Evolutionary conservation across 2,329 filamentous ascomycete genomes (phyloP), one percentile per base, ranked within the genome.

Genomic region (Pseudocercospora musae): DNA sequence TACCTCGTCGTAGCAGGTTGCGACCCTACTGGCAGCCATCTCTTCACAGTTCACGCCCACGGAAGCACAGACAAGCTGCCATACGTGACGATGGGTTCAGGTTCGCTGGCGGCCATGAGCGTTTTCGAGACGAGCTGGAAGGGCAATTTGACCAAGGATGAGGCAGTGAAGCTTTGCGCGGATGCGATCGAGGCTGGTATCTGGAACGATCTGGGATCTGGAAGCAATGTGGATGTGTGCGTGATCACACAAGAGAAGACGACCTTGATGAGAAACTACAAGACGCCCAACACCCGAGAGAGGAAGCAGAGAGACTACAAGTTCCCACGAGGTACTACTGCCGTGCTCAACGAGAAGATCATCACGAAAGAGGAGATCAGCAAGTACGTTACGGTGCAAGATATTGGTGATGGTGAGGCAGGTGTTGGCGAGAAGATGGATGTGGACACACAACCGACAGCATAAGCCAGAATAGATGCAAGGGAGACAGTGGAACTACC

Each of bases 1-100:
- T 99, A 99, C 80, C 89, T 99, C 62, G 95, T 99, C 69, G 91
- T 99, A 62, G 95, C 95, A 40, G 95, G 95, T 69, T 93, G 96
- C 74, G 95, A 99, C 77, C 94, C 96, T 33, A 99, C 95, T 0
- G 95, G 95, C 73, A 87, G 89, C 50, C 92, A 96, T 73, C 89
- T 99, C 66, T 99, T 96, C 84, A 99, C 96, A 68, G 95, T 99
- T 48, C 95, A 99, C 80, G 95, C 95, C 63, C 96, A 99, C 83
- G 95, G 96, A 69, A 95, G 90, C 73, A 99, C 95, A 65, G 95
- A 99, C 82, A 99, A 98, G 84, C 88, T 99, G 54, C 95, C 95
- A 56, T 99, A 99, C 78, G 96, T 99, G 70, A 99, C 96, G 68
- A 99, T 99, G 95, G 95, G 95, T 59, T 96, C 91, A 23, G 95